Evolutionary conservation across 1,284 basidiomycete species (phyloP).

Genomic region (Pseudomicrostroma phylloplanum): DNA sequence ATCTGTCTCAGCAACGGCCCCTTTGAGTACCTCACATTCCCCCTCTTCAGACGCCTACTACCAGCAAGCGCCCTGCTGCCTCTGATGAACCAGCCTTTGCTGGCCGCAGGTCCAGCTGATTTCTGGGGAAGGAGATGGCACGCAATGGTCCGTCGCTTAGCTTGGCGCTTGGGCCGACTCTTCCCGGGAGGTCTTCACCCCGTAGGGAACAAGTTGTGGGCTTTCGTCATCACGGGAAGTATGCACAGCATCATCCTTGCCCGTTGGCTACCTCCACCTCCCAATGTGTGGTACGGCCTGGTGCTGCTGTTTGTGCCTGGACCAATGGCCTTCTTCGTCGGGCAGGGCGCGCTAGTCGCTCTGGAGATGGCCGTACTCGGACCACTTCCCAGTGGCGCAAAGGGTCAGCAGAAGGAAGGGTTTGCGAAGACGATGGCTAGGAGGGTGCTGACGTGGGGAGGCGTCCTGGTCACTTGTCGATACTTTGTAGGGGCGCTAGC

Average conservation of each 20-base stretch:
- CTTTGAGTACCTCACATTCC: background rate
- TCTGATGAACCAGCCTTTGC: background rate
- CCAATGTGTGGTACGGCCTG: background rate
- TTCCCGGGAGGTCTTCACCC: background rate
- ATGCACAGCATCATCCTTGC: background rate
- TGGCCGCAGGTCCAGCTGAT: background rate
- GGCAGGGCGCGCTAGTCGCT: background rate
- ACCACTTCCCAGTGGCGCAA: background rate
- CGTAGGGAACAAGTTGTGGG: background rate
- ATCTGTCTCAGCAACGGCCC: background rate
- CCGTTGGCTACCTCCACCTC: slow-evolving; percentile 3
- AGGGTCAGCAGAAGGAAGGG: background rate
- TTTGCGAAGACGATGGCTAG: background rate
- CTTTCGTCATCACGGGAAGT: background rate
- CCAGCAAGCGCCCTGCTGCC: background rate
- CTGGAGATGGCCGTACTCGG: background rate
- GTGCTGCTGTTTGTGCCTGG: background rate
- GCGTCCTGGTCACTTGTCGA: background rate
- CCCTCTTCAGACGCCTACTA: background rate
- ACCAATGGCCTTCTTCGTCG: slow-evolving; percentile 6
- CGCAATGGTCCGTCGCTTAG: background rate
- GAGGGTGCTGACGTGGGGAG: background rate
- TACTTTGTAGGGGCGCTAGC: background rate
- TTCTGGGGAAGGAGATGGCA: slow-evolving; percentile 4
- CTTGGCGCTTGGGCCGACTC: background rate